These are phyloP conservation scores for Mycosphaerella arachidis DNA, from an alignment of 2,329 filamentous ascomycete genomes.

Conservation along the genomic window DNA sequence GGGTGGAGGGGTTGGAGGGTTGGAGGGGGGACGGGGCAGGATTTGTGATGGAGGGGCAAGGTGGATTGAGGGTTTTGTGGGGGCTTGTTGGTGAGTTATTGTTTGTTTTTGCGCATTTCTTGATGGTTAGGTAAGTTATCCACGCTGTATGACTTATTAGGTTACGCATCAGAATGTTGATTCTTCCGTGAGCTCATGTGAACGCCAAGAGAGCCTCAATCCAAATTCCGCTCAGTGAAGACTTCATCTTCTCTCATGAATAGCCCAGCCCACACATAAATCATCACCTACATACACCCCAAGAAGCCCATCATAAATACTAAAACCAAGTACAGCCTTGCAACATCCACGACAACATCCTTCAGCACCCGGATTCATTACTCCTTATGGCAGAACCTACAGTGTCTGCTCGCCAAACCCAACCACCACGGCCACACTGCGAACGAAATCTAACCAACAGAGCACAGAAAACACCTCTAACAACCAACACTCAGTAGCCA, in stretches of 20 bases:
- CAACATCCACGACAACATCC: not conserved
- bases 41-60: not conserved
- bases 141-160: too few species aligned
- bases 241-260: too few species aligned
- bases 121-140: too few species aligned
- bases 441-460: not conserved
- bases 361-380: not conserved
- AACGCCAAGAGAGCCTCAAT: too few species aligned
- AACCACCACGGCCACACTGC: not conserved
- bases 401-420: not conserved
- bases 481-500: too few species aligned
- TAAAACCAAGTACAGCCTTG: not conserved
- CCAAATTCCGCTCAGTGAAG: too few species aligned
- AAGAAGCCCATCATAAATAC: not conserved
- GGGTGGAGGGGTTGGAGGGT: not conserved
- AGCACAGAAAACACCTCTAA: too few species aligned
- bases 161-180: too few species aligned
- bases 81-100: too few species aligned
- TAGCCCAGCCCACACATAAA: not conserved
- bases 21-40: not conserved
- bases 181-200: too few species aligned
- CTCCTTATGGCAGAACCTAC: not conserved
- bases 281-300: not conserved
- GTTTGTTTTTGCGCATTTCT: too few species aligned
- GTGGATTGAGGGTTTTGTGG: too few species aligned